Percentiles rank a stretch among this genome's conserved stretches.
phyloP scores from a whole-genome alignment of 768 basidiomycete genomes.

The Amanita rubescens region DNA sequence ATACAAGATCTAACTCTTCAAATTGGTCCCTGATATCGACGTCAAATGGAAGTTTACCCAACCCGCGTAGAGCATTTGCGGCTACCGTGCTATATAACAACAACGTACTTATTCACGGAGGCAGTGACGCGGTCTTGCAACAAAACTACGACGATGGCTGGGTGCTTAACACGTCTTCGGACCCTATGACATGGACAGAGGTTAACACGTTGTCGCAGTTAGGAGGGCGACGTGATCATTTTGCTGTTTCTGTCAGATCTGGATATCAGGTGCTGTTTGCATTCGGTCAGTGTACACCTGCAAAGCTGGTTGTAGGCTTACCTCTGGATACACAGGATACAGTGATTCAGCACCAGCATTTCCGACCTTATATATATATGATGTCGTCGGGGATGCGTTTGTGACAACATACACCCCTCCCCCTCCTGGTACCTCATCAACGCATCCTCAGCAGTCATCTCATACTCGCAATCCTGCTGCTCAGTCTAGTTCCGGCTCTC shows the following conservation, averaged over 20 bases:
- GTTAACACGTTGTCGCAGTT: conserved; percentile 47
- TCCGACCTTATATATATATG: conserved; percentile 48
- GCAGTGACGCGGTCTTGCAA: conserved; percentile 51
- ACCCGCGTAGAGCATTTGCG: conserved; percentile 58
- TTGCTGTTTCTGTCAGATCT: conserved; percentile 57
- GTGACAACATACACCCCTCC: conserved; percentile 35
- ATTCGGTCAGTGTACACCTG: conserved; percentile 51
- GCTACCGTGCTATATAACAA: conserved; percentile 41
- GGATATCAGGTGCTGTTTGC: conserved; percentile 66
- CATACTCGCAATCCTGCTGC: conserved; percentile 13
- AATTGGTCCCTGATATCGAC: conserved; percentile 45
- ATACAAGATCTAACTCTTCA: conserved; percentile 40
- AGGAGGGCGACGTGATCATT: conserved; percentile 66
- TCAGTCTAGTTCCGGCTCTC: conserved; percentile 16
- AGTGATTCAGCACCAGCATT: conserved; percentile 43
- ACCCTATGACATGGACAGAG: conserved; percentile 52
- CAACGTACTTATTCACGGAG: conserved; percentile 72
- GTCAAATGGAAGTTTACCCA: conserved; percentile 35
- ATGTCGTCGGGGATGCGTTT: conserved; percentile 34
- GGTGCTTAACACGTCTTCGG: conserved; percentile 52
- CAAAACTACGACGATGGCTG: conserved; percentile 59
- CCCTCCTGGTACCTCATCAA: conserved; percentile 25
- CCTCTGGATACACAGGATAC: conserved; percentile 34
- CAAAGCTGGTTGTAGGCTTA: not conserved
- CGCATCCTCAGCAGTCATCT: conserved; percentile 11